A percentile compares a stretch with the other conserved stretches of the same genome.
Conservation (phyloP, 2,329 filamentous ascomycete species). For the Aspergillus candidus region DNA sequence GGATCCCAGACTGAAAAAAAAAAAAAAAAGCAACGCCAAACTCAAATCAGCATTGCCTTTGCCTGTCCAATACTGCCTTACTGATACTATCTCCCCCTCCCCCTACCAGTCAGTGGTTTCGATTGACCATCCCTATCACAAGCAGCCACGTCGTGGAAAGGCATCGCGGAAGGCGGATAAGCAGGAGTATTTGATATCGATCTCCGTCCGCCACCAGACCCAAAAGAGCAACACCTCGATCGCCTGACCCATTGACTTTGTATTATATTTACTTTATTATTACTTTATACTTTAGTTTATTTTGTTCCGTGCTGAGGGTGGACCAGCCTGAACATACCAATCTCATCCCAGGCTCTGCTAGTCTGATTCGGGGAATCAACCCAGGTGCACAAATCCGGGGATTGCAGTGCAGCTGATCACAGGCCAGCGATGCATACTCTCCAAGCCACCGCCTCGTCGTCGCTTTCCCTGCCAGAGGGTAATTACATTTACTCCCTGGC, state of each 20-base stretch:
- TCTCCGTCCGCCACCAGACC: constrained; percentile 2
- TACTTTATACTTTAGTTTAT: no score
- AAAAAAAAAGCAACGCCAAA: background rate
- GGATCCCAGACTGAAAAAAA: background rate
- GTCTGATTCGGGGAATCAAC: background rate
- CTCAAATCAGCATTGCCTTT: background rate
- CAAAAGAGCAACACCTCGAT: background rate
- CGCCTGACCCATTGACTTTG: no score
- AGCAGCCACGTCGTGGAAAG: constrained; percentile 5
- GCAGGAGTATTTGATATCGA: constrained; percentile 5
- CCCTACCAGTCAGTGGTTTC: background rate
- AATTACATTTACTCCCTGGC: constrained; percentile 41
- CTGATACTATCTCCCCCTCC: no score
- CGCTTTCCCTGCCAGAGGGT: constrained; percentile 33
- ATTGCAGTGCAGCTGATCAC: background rate
- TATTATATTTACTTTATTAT: no score
- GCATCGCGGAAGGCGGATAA: no score
- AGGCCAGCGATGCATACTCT: constrained; percentile 29
- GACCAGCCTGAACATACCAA: constrained; percentile 1
- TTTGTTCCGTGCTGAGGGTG: background rate
- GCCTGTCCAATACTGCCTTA: no score
- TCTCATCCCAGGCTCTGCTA: constrained; percentile 1
- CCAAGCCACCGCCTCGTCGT: constrained; percentile 28
- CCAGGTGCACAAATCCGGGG: background rate
- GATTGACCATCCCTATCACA: constrained; percentile 1